Evolutionary conservation across 345 rosid species (phyloP).

Genomic region (Laguncularia racemosa): DNA sequence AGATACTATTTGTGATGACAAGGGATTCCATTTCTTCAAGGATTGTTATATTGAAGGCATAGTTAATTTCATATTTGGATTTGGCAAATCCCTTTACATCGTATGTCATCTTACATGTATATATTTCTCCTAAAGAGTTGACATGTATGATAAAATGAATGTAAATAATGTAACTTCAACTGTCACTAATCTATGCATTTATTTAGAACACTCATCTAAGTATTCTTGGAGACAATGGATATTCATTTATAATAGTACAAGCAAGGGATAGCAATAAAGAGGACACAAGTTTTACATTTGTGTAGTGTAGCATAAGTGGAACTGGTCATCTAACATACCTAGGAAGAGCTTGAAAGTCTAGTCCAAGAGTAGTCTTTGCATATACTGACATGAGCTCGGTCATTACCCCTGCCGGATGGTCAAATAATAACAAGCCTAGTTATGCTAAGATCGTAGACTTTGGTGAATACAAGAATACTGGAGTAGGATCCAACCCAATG

Average conservation of each 20-base stretch:
- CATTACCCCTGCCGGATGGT: conserved; percentile 48
- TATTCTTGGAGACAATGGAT: conserved; percentile 24
- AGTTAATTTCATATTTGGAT: conserved; percentile 72
- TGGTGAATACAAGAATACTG: conserved; percentile 50
- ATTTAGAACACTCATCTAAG: conserved; percentile 29
- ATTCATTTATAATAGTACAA: conserved; percentile 54
- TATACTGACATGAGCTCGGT: conserved; percentile 37
- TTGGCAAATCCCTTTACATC: conserved; percentile 54
- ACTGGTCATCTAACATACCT: conserved; percentile 27
- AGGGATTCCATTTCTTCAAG: conserved; percentile 61
- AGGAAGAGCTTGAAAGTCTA: conserved; percentile 60
- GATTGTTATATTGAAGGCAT: conserved; percentile 72
- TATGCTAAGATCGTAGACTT: conserved; percentile 24
- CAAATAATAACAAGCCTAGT: conserved; percentile 15
- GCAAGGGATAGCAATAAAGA: conserved; percentile 28
- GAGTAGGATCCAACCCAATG: conserved; percentile 27
- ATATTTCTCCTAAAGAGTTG: background rate
- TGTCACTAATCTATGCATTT: background rate
- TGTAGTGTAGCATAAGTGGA: conserved; percentile 47
- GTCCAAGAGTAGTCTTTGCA: conserved; percentile 43
- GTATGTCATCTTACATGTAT: conserved; percentile 19
- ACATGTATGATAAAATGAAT: background rate
- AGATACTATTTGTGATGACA: conserved; percentile 64
- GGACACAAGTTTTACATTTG: conserved; percentile 46
- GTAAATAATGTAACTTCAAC: background rate